Evolutionary conservation across 2,329 filamentous ascomycete genomes (phyloP).

Genomic region (Ophiocordyceps camponoti-leonardi): DNA sequence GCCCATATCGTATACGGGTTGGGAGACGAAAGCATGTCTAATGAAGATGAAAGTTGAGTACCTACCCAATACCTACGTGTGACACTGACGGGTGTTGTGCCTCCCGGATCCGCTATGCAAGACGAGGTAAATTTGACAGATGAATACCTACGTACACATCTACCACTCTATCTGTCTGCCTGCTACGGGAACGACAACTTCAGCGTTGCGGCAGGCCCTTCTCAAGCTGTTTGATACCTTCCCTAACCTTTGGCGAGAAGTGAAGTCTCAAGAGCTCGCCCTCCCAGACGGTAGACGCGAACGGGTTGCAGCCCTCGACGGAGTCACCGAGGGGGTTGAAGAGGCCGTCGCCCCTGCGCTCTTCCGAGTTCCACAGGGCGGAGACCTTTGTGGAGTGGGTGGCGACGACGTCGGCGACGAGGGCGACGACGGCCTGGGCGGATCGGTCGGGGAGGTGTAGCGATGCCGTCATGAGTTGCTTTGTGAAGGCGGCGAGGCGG

Average conservation of each 20-base stretch:
- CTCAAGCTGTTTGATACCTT: conserved; percentile 53
- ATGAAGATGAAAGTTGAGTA: too few relatives aligned
- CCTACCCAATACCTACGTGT: too few relatives aligned
- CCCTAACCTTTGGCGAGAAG: conserved; percentile 72
- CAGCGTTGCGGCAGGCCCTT: conserved; percentile 33
- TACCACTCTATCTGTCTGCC: background rate
- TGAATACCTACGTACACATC: too few relatives aligned
- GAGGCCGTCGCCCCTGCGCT: conserved; percentile 76
- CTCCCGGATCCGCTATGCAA: too few relatives aligned
- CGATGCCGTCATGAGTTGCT: conserved; percentile 68
- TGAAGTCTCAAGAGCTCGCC: conserved; percentile 73
- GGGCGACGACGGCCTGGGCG: conserved; percentile 57
- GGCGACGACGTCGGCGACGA: conserved; percentile 64
- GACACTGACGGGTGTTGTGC: too few relatives aligned
- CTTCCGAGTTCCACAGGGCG: conserved; percentile 87
- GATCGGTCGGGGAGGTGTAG: conserved; percentile 88
- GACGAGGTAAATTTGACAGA: too few relatives aligned
- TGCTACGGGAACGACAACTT: background rate
- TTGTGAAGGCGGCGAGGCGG: conserved; percentile 80
- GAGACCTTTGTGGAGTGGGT: conserved; percentile 69
- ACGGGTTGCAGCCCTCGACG: conserved; percentile 78
- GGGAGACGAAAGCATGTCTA: too few relatives aligned
- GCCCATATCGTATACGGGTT: too few relatives aligned
- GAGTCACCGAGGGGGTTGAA: conserved; percentile 59
- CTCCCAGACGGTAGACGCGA: conserved; percentile 84